These are phyloP conservation scores for Candida pini DNA, from an alignment of 805 yeast genomes.

Conservation along the genomic window DNA sequence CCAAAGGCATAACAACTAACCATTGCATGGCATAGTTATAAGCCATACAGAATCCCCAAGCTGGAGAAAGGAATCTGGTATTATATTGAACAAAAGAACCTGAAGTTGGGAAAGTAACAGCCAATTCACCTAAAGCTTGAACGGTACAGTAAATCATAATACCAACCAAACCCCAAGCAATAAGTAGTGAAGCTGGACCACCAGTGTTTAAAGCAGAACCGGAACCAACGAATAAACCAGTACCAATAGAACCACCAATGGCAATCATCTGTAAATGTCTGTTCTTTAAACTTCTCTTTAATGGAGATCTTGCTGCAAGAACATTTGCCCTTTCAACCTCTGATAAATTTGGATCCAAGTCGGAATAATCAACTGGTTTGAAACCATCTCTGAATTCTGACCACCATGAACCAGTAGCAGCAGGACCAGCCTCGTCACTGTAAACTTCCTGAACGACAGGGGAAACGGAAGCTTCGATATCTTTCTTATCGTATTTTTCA, in stretches of 20 bases:
- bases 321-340: constrained; percentile 43
- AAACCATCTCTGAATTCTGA: constrained; percentile 26
- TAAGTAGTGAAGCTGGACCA: constrained; percentile 70
- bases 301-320: constrained; percentile 43
- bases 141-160: constrained; percentile 56
- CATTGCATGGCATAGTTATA: constrained; percentile 54
- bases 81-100: constrained; percentile 60
- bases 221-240: constrained; percentile 75
- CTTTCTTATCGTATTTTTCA: constrained; percentile 16
- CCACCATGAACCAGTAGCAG: constrained; percentile 9
- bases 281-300: constrained; percentile 46
- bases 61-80: constrained; percentile 50
- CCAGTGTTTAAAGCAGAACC: constrained; percentile 56
- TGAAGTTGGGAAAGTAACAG: constrained; percentile 58
- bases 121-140: constrained; percentile 61
- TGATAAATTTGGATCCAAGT: constrained; percentile 38
- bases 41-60: constrained; percentile 59
- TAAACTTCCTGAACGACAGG: constrained; percentile 13
- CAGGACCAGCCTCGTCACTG: constrained; percentile 5
- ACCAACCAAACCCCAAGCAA: constrained; percentile 56
- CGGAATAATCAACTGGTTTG: constrained; percentile 28
- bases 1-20: constrained; percentile 49
- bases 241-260: constrained; percentile 78
- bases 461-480: constrained; percentile 20
- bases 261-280: constrained; percentile 80